Conservation (phyloP, 1,139 yeast species). For the Saccharomyces hybrid region DNA sequence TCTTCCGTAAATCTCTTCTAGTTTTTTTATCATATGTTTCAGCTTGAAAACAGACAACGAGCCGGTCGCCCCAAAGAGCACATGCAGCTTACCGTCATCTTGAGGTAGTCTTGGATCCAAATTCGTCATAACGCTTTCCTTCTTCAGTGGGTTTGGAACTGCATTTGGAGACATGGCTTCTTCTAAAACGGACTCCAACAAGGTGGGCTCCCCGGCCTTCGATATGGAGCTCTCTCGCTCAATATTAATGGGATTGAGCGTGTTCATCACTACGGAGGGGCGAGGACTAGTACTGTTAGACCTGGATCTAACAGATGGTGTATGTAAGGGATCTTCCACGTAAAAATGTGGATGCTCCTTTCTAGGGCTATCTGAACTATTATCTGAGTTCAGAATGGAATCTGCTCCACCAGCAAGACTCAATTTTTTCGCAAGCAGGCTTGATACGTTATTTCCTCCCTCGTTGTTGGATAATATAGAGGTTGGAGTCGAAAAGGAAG, state of each 20-base stretch:
- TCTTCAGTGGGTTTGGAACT: conserved; percentile 1
- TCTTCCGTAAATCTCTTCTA: conserved; percentile 67
- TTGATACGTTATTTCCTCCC: not conserved
- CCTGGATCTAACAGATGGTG: conserved; percentile 31
- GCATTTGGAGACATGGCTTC: conserved; percentile 10
- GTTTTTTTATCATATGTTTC: conserved; percentile 61
- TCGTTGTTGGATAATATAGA: not conserved
- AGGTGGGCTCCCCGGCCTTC: conserved; percentile 2
- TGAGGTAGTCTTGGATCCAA: conserved; percentile 76
- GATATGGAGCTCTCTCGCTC: conserved; percentile 3
- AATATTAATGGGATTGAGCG: conserved; percentile 3
- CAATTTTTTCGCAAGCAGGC: not conserved
- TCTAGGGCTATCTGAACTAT: conserved; percentile 1
- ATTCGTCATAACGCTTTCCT: not conserved
- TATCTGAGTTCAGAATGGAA: conserved; percentile 1
- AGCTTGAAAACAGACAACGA: conserved; percentile 74
- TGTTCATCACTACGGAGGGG: conserved; percentile 5
- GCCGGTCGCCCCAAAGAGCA: conserved; percentile 85
- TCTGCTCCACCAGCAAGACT: not conserved
- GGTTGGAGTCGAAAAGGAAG: not conserved
- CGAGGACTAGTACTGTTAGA: conserved; percentile 35
- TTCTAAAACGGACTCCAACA: conserved; percentile 20
- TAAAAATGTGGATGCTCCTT: conserved; percentile 72
- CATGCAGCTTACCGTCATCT: conserved; percentile 85
- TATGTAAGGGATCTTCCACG: conserved; percentile 59